Evolutionary conservation across 2,329 filamentous ascomycete genomes (phyloP), one percentile per base, ranked within the genome.

Genomic region (Daldinia eschscholtzii): DNA sequence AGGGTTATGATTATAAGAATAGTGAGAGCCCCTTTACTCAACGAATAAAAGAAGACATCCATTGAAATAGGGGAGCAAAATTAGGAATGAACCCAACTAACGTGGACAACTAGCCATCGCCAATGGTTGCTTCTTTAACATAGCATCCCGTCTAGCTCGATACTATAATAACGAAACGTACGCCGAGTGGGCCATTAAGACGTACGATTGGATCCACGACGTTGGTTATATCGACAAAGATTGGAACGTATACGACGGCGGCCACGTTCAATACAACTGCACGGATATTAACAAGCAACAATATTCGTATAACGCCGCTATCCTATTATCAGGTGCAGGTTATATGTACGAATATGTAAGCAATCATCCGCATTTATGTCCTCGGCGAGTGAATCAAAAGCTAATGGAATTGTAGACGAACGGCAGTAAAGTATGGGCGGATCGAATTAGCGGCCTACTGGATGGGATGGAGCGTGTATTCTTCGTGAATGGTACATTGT

Each of bases 141-240:
- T 85, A 39, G 83, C 81, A 15, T 83, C 89, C 10, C 85, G 89
- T 26, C 82, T 92, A n/a, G 89, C 88, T 0, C 82, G 85, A 13
- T 91, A 90, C 77, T 92, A 89, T 0, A 82, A 83, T 39, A 90
- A 92, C 74, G 73, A 83, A 42, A 91, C 88, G 0, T 92, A 92
- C 75, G 81, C 85, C 3, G 80, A 88, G 1, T 88, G 86, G 87
- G 88, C 88, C 0, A 83, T 85, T 20, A 84, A 80, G 62, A 83
- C 84, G 4, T 93, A 88, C 73, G 80, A 87, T 67, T 89, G 86
- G 86, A 81, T 83, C 28, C 68, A 75, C 18, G 70, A 60, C 5
- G 76, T 84, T 13, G 82, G 83, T 1, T 80, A 88, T 59, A 83
- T 88, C 66, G 78, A 79, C 65, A 61, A 75, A 2, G 76, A 80